Percentiles rank a stretch among this genome's conserved stretches.
Evolutionary conservation across 768 basidiomycete species (phyloP).

Genomic region (Trametes cubensis): DNA sequence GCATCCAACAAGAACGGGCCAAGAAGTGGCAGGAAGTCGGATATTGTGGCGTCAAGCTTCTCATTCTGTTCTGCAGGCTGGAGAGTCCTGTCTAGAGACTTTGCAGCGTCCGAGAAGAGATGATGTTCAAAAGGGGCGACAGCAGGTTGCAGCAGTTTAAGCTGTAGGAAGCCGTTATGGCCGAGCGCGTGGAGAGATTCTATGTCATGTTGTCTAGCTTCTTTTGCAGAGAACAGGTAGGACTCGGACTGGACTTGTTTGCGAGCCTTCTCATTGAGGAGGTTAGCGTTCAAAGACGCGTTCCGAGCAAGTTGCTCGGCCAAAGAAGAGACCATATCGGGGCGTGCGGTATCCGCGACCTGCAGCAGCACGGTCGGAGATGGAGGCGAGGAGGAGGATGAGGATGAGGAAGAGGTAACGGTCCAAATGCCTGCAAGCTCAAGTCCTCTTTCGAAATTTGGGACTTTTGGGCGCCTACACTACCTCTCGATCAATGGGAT

Average conservation of each 20-base stretch:
- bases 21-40: constrained; percentile 65
- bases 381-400: not conserved
- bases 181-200: constrained; percentile 84
- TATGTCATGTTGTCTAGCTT: constrained; percentile 85
- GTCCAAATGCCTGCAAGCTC: not conserved
- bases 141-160: constrained; percentile 60
- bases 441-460: not conserved
- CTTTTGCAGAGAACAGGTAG: constrained; percentile 84
- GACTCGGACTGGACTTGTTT: constrained; percentile 66
- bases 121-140: constrained; percentile 65
- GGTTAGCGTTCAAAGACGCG: constrained; percentile 74
- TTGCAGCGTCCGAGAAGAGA: constrained; percentile 81
- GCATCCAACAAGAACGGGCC: constrained; percentile 82
- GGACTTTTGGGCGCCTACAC: not conserved
- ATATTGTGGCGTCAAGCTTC: constrained; percentile 63
- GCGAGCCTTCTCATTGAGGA: constrained; percentile 66
- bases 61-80: constrained; percentile 62
- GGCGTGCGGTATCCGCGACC: too few species aligned
- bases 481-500: not conserved
- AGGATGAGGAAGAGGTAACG: not conserved
- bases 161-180: constrained; percentile 74
- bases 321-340: constrained; percentile 65
- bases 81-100: constrained; percentile 76
- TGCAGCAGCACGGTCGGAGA: not conserved
- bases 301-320: constrained; percentile 79